These are phyloP conservation scores for Paramecium sexaurelia DNA, from an alignment of 73 alveolate genomes.

Conservation along the genomic window DNA sequence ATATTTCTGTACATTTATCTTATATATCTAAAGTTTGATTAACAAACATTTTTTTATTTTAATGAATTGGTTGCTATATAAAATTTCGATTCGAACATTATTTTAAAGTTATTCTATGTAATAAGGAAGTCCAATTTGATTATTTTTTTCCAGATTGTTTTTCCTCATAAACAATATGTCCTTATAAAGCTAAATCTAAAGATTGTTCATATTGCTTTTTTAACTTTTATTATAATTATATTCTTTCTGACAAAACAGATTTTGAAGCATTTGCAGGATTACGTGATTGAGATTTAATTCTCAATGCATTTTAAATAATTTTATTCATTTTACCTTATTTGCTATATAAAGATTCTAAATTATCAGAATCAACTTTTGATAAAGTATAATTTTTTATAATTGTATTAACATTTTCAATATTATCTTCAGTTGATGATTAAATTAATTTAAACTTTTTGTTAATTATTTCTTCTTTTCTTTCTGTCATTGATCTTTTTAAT, in stretches of 20 bases:
- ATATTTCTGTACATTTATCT: background rate
- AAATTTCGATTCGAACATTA: background rate
- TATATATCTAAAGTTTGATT: background rate
- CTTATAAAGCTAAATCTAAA: background rate
- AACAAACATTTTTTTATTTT: background rate
- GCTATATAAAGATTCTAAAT: background rate
- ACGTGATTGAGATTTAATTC: background rate
- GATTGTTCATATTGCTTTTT: background rate
- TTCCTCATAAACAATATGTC: background rate
- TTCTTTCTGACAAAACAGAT: background rate
- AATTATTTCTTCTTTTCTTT: background rate
- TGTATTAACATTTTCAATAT: background rate
- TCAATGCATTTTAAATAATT: background rate
- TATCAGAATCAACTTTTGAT: background rate
- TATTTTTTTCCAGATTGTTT: background rate
- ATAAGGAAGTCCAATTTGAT: background rate
- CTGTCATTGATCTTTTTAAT: background rate
- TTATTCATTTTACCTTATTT: conserved; percentile 14
- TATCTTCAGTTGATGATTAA: background rate
- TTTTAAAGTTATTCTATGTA: background rate
- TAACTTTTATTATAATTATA: background rate
- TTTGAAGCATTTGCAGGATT: conserved; percentile 18
- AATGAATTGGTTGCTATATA: background rate
- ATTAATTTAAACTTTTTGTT: background rate
- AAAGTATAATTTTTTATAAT: background rate